Base-by-base conservation (phyloP, 352 stramenopile species). In the Elongisporangium prolatum region DNA sequence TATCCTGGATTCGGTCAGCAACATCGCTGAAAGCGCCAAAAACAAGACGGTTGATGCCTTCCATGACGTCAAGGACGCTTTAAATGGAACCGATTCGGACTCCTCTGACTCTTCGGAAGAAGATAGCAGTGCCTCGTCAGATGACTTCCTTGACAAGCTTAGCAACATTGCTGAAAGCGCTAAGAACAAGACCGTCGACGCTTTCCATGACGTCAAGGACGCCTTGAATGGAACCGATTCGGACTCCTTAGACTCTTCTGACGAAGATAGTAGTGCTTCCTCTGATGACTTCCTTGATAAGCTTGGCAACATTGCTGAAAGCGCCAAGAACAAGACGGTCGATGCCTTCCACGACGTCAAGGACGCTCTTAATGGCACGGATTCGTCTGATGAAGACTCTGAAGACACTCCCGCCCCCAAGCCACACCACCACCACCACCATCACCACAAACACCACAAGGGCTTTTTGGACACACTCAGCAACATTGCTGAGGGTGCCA, bases 91-190 rank as follows among this genome's bases (percentile, higher is more conserved):
- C 48, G 51, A 62, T 50, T 17, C 24, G 24, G 24, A 34, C 24
- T 34, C 24, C 7, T 52, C 69, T n/a, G 57, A 71, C 40, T 58
- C 52, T n/a, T 18, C 11, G 17, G 55, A 67, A 49, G 57, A 63
- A 38, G n/a, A 57, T 48, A 70, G 37, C 44, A 65, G 37, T n/a
- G 53, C 37, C 24, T 54, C 63, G 37, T 53, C 56, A 13, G 10
- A 50, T 21, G 61, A 50, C 2, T 68, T 59, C 9, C 18, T 22
- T 8, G 20, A 60, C 6, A n/a, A 18, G 21, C 24, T 72, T 37
- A 54, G 63, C 21, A 68, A 72, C 48, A 44, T 53, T 21, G 48
- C 63, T n/a, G 67, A 75, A 44, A 48, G 63, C 5, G 61, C 70
- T 9, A 62, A 63, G n/a, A 72, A 65, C 21, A 61, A 57, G 55